Evolutionary conservation across 2,329 filamentous ascomycete species (phyloP).

Genomic region (Chaetomium olivaceum): DNA sequence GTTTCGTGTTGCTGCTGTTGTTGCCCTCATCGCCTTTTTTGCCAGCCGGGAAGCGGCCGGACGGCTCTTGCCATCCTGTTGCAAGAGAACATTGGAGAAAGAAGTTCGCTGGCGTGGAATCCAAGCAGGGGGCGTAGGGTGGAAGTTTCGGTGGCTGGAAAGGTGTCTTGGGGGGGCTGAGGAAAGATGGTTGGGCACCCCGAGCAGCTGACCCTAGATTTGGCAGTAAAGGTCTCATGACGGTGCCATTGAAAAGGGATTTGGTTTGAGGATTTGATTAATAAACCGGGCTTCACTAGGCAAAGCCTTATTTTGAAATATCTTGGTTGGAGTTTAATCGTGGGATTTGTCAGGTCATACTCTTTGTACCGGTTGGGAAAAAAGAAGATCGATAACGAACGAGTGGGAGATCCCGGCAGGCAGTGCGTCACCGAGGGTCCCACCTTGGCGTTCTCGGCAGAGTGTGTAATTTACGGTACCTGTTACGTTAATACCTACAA

Average conservation of each 20-base stretch:
- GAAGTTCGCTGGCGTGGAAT: conserved; percentile 60
- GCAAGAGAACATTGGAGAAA: conserved; percentile 62
- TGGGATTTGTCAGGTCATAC: neutral
- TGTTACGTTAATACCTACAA: neutral
- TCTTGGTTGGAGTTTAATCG: neutral
- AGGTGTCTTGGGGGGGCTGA: conserved; percentile 11
- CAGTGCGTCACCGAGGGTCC: neutral
- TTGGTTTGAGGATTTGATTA: conserved; percentile 8
- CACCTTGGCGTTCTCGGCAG: neutral
- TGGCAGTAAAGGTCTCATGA: conserved; percentile 29
- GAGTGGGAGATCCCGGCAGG: neutral
- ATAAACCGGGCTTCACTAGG: neutral
- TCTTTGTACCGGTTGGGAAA: neutral
- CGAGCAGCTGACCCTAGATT: conserved; percentile 23
- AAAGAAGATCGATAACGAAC: no score
- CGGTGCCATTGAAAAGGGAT: conserved; percentile 29
- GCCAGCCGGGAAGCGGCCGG: neutral
- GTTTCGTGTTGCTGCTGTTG: conserved; percentile 17
- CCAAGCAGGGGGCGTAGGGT: conserved; percentile 46
- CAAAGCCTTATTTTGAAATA: neutral
- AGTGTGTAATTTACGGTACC: neutral
- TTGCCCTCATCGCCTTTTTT: conserved; percentile 7
- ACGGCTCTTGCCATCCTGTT: conserved; percentile 39
- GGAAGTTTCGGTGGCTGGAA: conserved; percentile 42
- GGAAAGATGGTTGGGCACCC: conserved; percentile 7